A percentile compares a stretch with the other conserved stretches of the same genome.
Conservation (phyloP, 176 grass and related monocot genomes). For the Triticum urartu region DNA sequence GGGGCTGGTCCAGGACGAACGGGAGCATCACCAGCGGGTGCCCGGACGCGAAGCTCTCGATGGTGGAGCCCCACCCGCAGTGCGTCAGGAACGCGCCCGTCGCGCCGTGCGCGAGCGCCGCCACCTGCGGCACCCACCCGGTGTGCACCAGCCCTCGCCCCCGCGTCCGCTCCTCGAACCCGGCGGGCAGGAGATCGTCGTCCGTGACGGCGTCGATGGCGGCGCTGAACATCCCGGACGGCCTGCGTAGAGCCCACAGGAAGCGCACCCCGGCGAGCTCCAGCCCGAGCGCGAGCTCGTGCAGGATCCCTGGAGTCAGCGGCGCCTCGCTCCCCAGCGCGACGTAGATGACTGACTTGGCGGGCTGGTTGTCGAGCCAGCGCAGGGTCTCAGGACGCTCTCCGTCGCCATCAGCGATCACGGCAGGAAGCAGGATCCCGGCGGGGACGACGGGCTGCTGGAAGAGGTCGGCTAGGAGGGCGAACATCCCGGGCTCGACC, state of each 20-base stretch:
- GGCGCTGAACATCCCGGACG: background rate
- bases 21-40: slow-evolving; percentile 57
- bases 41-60: slow-evolving; percentile 54
- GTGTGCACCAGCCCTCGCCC: background rate
- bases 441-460: slow-evolving; percentile 23
- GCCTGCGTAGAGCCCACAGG: slow-evolving; percentile 53
- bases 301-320: slow-evolving; percentile 22
- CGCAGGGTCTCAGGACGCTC: background rate
- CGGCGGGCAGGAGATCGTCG: slow-evolving; percentile 15
- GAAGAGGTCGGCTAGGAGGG: slow-evolving; percentile 31
- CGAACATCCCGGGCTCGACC: slow-evolving; percentile 29
- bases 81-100: slow-evolving; percentile 59
- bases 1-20: slow-evolving; percentile 37
- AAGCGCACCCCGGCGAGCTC: slow-evolving; percentile 49
- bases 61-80: slow-evolving; percentile 63
- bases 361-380: slow-evolving; percentile 38
- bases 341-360: slow-evolving; percentile 48
- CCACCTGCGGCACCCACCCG: slow-evolving; percentile 54
- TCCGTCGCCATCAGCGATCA: background rate
- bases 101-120: slow-evolving; percentile 27
- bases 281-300: slow-evolving; percentile 52
- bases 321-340: slow-evolving; percentile 61
- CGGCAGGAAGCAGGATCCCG: slow-evolving; percentile 18
- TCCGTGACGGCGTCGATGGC: background rate
- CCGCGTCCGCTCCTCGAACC: slow-evolving; percentile 31